phyloP scores from a whole-genome alignment of 148 eudicot genomes.

The Camellia granthamiana region DNA sequence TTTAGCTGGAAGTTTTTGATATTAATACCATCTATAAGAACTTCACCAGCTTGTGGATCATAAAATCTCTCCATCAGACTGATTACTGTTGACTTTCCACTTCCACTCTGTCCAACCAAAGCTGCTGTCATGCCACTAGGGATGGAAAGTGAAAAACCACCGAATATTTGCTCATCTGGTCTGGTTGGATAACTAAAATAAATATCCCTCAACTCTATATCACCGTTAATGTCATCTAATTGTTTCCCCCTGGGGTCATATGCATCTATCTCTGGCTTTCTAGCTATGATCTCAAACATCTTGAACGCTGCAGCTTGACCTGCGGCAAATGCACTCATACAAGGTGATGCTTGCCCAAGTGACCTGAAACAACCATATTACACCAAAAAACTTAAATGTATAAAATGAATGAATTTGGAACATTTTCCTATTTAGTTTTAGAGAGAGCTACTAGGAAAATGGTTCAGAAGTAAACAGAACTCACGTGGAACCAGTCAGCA shows the following conservation, averaged over 20 bases:
- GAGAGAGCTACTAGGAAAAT: too few species aligned
- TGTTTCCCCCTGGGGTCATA: conserved; percentile 37
- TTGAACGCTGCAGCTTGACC: conserved; percentile 61
- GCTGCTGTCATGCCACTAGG: conserved; percentile 56
- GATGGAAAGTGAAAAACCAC: conserved; percentile 48
- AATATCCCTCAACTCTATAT: conserved; percentile 50
- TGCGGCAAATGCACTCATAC: conserved; percentile 56
- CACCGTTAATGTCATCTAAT: conserved; percentile 47
- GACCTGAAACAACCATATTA: conserved; percentile 33
- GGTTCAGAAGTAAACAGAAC: neutral
- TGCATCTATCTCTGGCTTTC: conserved; percentile 56
- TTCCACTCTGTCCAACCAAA: conserved; percentile 67
- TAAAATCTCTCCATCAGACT: conserved; percentile 63
- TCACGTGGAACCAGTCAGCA: conserved; percentile 36
- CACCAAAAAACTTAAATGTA: neutral
- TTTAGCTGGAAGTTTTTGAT: conserved; percentile 56
- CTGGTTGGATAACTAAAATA: conserved; percentile 58
- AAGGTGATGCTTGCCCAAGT: conserved; percentile 59
- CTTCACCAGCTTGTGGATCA: conserved; percentile 59
- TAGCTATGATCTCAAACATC: conserved; percentile 55
- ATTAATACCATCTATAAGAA: conserved; percentile 51
- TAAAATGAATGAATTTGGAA: neutral
- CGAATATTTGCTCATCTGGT: conserved; percentile 54
- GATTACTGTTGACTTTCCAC: conserved; percentile 65
- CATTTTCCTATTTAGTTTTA: neutral